These are phyloP conservation scores for Phytopythium aichiense DNA, from an alignment of 352 stramenopile species.

Conservation along the genomic window DNA sequence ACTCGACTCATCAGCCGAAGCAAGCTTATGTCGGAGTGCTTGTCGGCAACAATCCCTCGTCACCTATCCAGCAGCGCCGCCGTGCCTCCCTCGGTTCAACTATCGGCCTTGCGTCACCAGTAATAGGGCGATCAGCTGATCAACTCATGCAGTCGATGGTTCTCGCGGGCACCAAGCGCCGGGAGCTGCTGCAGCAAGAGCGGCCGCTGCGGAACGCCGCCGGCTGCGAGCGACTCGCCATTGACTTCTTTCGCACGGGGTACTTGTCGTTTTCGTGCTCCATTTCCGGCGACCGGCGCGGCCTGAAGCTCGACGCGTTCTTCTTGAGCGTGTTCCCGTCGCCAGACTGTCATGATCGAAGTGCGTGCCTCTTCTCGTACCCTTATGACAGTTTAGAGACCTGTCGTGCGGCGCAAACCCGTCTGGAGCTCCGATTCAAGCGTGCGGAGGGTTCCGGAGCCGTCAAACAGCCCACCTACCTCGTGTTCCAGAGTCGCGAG, in stretches of 20 bases:
- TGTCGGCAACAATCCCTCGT: slow-evolving; percentile 50
- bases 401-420: slow-evolving; percentile 35
- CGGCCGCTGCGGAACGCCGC: slow-evolving; percentile 38
- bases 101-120: background rate
- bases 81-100: slow-evolving; percentile 7
- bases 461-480: slow-evolving; percentile 53
- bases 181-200: slow-evolving; percentile 52
- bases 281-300: slow-evolving; percentile 48
- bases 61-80: slow-evolving; percentile 63
- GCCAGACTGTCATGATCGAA: slow-evolving; percentile 50
- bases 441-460: slow-evolving; percentile 20
- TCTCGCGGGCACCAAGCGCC: slow-evolving; percentile 31
- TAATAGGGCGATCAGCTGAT: background rate
- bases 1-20: slow-evolving; percentile 27
- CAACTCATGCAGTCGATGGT: slow-evolving; percentile 7
- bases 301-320: slow-evolving; percentile 43
- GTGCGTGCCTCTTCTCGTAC: slow-evolving; percentile 68
- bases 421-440: slow-evolving; percentile 52
- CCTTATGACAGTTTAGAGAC: slow-evolving; percentile 48
- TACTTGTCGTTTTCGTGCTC: slow-evolving; percentile 55
- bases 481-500: slow-evolving; percentile 54
- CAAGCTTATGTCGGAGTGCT: slow-evolving; percentile 68
- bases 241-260: slow-evolving; percentile 51
- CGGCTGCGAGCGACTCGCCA: slow-evolving; percentile 38
- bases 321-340: slow-evolving; percentile 58